Evolutionary conservation across 208 protist species (phyloP), one percentile per base, ranked within the genome.

Genomic region (Leishmania mexicana): DNA sequence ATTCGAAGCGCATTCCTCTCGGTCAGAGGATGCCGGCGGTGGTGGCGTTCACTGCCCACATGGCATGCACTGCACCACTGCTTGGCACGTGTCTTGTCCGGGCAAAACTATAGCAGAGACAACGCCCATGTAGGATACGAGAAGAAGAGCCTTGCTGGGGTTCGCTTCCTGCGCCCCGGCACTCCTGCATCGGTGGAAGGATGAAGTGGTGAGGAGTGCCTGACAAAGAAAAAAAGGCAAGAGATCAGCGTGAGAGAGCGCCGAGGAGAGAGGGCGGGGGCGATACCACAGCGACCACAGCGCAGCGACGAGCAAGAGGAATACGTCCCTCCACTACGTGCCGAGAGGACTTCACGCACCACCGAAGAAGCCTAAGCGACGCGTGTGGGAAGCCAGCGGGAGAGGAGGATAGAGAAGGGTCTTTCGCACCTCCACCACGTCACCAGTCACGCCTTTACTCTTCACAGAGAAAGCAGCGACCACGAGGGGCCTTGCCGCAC

Each of bases 401-500:
- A 62, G 49, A 40, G 49, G 38, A 10, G 10, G n/a, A 15, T n/a
- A 58, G 47, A 42, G 53, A 60, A 15, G 5, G 7, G 7, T 15
- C 73, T 11, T 62, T 21, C 60, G 51, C 73, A n/a, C 49, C 38
- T 47, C 28, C 15, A 31, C 73, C 31, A 76, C 19, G 53, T 47
- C 53, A 24, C 24, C 35, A 15, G 10, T n/a, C 38, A 76, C 19
- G 2, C 8, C 38, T 11, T 17, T 51, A 60, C 38, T 67, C 54
- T 47, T 93, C 90, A 80, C 92, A 96, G 7, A 96, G 79, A 84
- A 96, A 96, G 81, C 92, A 96, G 53, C 80, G 57, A 3, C 92
- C 92, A 81, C 85, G 89, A 3, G 81, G 86, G 47, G 92, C 86
- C 68, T 86, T 82, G 10, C 92, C 90, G 64, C 92, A 96, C 0